Conservation (phyloP, 2,329 filamentous ascomycete genomes). For the Calonectria montana region DNA sequence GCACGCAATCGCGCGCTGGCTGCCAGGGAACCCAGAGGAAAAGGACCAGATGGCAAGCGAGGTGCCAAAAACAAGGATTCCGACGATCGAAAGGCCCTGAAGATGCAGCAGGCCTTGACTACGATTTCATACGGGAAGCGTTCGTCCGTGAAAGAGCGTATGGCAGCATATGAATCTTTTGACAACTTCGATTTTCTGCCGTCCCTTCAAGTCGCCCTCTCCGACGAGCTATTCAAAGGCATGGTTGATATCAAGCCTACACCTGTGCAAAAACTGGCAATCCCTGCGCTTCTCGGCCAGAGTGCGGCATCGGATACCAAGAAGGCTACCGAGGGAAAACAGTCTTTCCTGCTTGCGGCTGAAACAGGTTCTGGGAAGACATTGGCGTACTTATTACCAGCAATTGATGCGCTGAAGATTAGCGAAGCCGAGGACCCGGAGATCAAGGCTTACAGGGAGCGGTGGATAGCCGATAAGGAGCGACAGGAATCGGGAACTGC, state of each 20-base stretch:
- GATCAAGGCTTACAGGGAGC: constrained; percentile 67
- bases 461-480: constrained; percentile 65
- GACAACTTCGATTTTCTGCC: constrained; percentile 83
- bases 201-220: constrained; percentile 75
- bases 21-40: constrained; percentile 37
- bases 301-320: constrained; percentile 45
- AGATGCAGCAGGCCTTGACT: constrained; percentile 88
- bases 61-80: constrained; percentile 41
- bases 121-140: constrained; percentile 80
- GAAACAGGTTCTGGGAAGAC: constrained; percentile 99
- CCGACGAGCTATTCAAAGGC: constrained; percentile 78
- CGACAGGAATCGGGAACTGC: constrained; percentile 65
- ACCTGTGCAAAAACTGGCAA: constrained; percentile 88
- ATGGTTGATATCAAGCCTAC: constrained; percentile 84
- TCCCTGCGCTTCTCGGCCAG: constrained; percentile 80
- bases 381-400: constrained; percentile 88
- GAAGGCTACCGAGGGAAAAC: constrained; percentile 53
- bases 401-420: constrained; percentile 85
- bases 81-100: constrained; percentile 78
- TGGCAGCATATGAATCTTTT: constrained; percentile 80
- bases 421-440: constrained; percentile 72
- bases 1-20: constrained; percentile 26
- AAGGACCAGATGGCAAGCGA: constrained; percentile 42
- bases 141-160: constrained; percentile 62
- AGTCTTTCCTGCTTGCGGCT: constrained; percentile 82